Evolutionary conservation across 2,329 filamentous ascomycete species (phyloP), one percentile per base, ranked within the genome.

Genomic region (Raffaelea deltoideospora): DNA sequence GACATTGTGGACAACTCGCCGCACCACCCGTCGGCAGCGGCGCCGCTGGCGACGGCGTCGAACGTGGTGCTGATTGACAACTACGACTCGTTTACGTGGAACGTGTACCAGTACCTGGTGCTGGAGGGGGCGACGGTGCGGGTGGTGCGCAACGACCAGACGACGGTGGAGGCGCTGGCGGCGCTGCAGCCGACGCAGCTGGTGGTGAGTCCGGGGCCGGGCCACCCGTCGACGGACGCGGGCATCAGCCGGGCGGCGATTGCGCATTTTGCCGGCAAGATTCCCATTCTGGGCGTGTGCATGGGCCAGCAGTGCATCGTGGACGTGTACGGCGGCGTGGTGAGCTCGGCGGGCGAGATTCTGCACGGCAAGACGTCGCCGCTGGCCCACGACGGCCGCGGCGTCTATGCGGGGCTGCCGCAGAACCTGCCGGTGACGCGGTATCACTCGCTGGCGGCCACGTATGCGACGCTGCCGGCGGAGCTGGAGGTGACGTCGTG

Each of bases 231-330:
- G 47, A 86, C 77, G 33, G 92, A 98, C 60, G 87, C 90, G 17
- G 92, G 90, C 39, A 75, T 98, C 51, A 95, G 87, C 58, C 85
- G 85, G 53, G 84, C 84, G 58, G 87, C 85, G 30, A 94, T 98
- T 51, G 69, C 76, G 49, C 69, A 95, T 56, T 98, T 96, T 57
- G 76, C 80, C 22, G 90, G 90, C 47, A 96, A 94, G 60, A 83
- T 98, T 34, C 90, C 90, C 10, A 76, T 98, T 13, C 73, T 98
- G 36, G 90, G 90, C n/a, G 90, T 98, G 22, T 98, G 90, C 54
- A 96, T 98, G 88, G 90, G 90, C 48, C 79, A 95, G 76, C 90
- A 98, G 65, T 98, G 90, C 59, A 96, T 98, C 46, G 88, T 92
- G 53, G 82, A 90, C 37, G 78, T 85, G 23, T 96, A 92, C 51